These are phyloP conservation scores for Sphagnum contortum DNA, from an alignment of 225 moss, liverwort and hornwort genomes.

Conservation along the genomic window DNA sequence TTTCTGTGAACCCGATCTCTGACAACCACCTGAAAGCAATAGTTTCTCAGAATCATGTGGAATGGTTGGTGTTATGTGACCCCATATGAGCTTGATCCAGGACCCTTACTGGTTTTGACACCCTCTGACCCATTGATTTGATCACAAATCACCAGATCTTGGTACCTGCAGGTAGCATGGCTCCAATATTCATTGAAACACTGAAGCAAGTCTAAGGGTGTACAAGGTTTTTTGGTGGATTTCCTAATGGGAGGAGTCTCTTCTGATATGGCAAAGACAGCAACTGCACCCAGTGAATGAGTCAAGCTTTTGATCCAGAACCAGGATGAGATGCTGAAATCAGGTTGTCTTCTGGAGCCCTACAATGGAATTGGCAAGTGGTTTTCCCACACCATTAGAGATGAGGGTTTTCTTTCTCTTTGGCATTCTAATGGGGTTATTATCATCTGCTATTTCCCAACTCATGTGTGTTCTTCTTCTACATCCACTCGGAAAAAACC, in stretches of 20 bases:
- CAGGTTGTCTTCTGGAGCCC: constrained; percentile 31
- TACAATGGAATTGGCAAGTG: constrained; percentile 54
- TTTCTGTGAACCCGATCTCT: no score
- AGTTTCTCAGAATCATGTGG: no score
- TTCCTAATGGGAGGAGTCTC: constrained; percentile 56
- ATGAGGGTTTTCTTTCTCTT: constrained; percentile 32
- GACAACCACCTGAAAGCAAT: no score
- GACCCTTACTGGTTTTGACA: constrained; percentile 17
- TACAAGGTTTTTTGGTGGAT: constrained; percentile 22
- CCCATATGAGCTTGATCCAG: constrained; percentile 3
- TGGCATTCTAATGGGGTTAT: constrained; percentile 51
- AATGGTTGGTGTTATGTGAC: no score
- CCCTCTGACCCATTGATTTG: constrained; percentile 32
- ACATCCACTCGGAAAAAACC: no score
- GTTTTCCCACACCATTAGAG: constrained; percentile 31
- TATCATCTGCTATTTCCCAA: constrained; percentile 53
- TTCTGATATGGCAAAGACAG: constrained; percentile 44
- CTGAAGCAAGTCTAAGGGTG: constrained; percentile 18
- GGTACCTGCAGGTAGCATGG: constrained; percentile 1
- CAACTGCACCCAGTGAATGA: constrained; percentile 45
- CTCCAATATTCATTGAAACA: constrained; percentile 23
- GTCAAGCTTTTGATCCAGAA: constrained; percentile 50
- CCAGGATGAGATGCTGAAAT: constrained; percentile 50
- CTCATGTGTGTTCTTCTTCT: constrained; percentile 16
- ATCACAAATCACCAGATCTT: constrained; percentile 19